Evolutionary conservation across 1,284 basidiomycete genomes (phyloP).

Genomic region (Boletus smithii): DNA sequence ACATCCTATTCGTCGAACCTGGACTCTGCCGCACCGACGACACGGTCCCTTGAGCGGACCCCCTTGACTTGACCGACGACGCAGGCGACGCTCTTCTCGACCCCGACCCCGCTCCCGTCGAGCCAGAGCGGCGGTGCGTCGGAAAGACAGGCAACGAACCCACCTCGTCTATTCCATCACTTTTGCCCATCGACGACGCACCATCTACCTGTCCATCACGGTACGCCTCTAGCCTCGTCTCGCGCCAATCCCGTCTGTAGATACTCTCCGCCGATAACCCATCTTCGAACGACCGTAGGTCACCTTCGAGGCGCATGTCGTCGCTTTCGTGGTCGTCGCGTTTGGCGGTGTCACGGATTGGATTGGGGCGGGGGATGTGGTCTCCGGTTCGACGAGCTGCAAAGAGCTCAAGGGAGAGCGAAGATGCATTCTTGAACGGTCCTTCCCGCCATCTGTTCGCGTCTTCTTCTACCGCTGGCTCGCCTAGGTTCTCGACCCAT

Average conservation of each 20-base stretch:
- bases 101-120: conserved; percentile 16
- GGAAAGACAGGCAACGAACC: conserved; percentile 21
- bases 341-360: not conserved
- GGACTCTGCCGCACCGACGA: conserved; percentile 46
- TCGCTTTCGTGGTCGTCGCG: not conserved
- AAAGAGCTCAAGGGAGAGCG: conserved; percentile 72
- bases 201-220: conserved; percentile 17
- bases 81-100: conserved; percentile 44
- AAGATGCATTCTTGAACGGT: conserved; percentile 61
- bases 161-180: conserved; percentile 37
- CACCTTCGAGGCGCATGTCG: conserved; percentile 39
- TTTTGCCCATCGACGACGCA: conserved; percentile 15
- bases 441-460: conserved; percentile 32
- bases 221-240: conserved; percentile 44
- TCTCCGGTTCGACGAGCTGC: conserved; percentile 63
- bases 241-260: conserved; percentile 72
- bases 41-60: conserved; percentile 41
- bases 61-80: conserved; percentile 47
- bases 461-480: conserved; percentile 38
- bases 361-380: conserved; percentile 30
- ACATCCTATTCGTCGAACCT: conserved; percentile 33
- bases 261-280: conserved; percentile 57
- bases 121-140: conserved; percentile 17
- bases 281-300: conserved; percentile 61
- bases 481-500: conserved; percentile 77